phyloP scores from a whole-genome alignment of 1,284 basidiomycete genomes.

The Ustilago loliicola region DNA sequence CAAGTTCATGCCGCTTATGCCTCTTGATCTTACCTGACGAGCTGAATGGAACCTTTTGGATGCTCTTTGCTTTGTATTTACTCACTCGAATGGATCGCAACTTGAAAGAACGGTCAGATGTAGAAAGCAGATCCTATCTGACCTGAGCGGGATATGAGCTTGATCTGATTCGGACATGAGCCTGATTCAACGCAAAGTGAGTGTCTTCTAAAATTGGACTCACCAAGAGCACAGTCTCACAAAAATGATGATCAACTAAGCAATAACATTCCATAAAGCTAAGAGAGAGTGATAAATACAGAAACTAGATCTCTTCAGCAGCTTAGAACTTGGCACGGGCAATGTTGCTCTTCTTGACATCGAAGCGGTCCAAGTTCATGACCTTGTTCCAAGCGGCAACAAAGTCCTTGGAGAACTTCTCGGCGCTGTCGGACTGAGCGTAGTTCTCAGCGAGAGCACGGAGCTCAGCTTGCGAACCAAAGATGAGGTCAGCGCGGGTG shows the following conservation, averaged over 20 bases:
- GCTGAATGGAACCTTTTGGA: neutral
- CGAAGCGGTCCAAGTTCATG: constrained; percentile 48
- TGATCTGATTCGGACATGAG: too few species aligned
- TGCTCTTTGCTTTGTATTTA: neutral
- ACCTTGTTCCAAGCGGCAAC: constrained; percentile 49
- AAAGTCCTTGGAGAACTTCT: constrained; percentile 49
- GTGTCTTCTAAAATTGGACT: too few species aligned
- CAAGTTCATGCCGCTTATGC: constrained; percentile 42
- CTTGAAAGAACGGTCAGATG: too few species aligned
- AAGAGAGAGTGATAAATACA: neutral
- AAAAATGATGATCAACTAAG: neutral
- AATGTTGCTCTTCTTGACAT: constrained; percentile 50
- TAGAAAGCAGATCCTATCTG: too few species aligned
- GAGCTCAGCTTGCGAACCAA: constrained; percentile 45
- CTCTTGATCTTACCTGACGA: neutral
- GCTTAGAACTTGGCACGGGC: constrained; percentile 39
- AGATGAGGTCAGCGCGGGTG: constrained; percentile 43
- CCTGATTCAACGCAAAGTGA: too few species aligned
- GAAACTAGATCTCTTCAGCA: neutral
- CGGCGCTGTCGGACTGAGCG: constrained; percentile 45
- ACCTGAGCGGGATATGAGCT: too few species aligned
- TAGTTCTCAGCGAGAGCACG: constrained; percentile 41
- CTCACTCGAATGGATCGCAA: neutral
- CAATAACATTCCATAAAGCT: constrained; percentile 12
- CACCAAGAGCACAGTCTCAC: neutral